Evolutionary conservation across 208 protist genomes (phyloP).

Genomic region (Herpetomonas samuelpessoai): DNA sequence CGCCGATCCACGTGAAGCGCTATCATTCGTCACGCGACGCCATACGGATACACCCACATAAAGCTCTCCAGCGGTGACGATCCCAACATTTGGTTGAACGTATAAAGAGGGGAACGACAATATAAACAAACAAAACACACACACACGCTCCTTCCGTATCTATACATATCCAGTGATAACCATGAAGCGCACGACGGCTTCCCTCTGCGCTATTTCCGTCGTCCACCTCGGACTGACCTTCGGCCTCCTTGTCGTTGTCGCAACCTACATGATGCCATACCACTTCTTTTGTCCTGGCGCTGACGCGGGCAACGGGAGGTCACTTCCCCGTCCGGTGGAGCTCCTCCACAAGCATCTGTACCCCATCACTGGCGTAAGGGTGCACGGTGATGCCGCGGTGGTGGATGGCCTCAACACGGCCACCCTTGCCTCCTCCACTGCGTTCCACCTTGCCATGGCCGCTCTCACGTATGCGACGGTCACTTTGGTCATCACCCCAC

Average conservation of each 20-base stretch:
- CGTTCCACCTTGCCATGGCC: slow-evolving; percentile 30
- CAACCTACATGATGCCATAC: slow-evolving; percentile 23
- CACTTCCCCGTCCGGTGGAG: no score
- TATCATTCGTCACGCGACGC: no score
- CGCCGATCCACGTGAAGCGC: no score
- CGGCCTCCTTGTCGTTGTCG: slow-evolving; percentile 13
- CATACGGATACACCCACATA: no score
- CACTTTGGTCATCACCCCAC: slow-evolving; percentile 23
- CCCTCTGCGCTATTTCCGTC: slow-evolving; percentile 1
- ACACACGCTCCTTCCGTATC: no score
- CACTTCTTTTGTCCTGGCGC: slow-evolving; percentile 8
- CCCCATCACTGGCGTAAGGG: background rate
- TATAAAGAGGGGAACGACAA: no score
- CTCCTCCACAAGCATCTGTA: background rate
- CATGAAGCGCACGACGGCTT: no score
- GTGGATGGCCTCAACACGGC: slow-evolving; percentile 20
- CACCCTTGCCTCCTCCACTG: slow-evolving; percentile 10
- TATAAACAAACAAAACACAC: no score
- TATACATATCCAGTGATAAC: no score
- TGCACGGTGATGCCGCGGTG: slow-evolving; percentile 1
- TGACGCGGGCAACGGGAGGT: no score
- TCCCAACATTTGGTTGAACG: no score
- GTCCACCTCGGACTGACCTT: slow-evolving; percentile 19
- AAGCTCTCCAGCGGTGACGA: no score
- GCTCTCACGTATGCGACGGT: slow-evolving; percentile 27